phyloP scores from a whole-genome alignment of 495 filamentous ascomycete species.

The Neurospora sp. region DNA sequence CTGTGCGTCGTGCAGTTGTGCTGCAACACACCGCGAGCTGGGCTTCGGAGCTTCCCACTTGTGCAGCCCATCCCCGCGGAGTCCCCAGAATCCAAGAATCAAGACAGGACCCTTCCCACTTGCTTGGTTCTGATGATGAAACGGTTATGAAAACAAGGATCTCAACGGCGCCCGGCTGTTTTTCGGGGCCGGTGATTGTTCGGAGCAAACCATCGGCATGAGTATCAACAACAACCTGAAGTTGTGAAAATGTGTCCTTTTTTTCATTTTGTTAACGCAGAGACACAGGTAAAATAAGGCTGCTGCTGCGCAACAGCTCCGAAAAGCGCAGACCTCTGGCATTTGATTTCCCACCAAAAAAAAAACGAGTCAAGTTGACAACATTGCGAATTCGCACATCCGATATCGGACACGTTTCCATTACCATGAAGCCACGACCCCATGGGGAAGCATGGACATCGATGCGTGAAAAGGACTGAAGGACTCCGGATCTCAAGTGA shows the following conservation, averaged over 20 bases:
- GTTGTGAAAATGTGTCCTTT: neutral
- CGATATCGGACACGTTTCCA: neutral
- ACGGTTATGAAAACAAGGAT: neutral
- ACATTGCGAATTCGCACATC: neutral
- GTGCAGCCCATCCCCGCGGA: neutral
- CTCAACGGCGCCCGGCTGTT: neutral
- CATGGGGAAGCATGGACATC: neutral
- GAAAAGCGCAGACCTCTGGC: neutral
- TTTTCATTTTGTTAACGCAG: neutral
- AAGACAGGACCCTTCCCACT: neutral
- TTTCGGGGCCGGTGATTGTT: neutral
- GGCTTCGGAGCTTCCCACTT: neutral
- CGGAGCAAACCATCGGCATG: neutral
- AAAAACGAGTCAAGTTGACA: neutral
- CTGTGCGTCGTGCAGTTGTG: neutral
- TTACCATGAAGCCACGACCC: neutral
- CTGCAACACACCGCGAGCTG: neutral
- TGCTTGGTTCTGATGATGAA: neutral
- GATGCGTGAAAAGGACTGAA: neutral
- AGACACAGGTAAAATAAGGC: neutral
- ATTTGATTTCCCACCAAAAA: neutral
- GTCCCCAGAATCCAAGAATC: neutral
- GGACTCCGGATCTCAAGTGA: neutral
- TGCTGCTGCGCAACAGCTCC: neutral
- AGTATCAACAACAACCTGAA: neutral